phyloP scores from a whole-genome alignment of 2,329 filamentous ascomycete genomes.

The Curvularia verruculosa region DNA sequence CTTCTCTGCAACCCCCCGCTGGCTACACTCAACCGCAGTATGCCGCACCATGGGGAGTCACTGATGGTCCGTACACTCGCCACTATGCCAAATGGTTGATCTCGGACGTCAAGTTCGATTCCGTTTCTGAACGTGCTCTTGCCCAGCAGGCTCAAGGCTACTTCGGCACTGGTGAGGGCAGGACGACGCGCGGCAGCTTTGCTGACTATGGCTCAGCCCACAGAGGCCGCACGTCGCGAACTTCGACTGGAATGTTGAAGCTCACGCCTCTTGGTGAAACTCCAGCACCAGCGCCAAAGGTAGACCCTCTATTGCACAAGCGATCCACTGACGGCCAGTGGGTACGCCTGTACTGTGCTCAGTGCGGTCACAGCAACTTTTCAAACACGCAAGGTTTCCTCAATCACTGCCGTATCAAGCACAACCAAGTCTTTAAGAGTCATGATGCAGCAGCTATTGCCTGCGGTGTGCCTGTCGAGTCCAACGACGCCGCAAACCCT shows the following conservation, averaged over 20 bases:
- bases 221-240: conserved; percentile 64
- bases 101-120: conserved; percentile 83
- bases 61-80: conserved; percentile 88
- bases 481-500: conserved; percentile 59
- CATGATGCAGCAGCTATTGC: conserved; percentile 92
- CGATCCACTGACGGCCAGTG: conserved; percentile 80
- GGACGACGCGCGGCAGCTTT: conserved; percentile 78
- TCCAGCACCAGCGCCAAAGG: conserved; percentile 63
- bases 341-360: conserved; percentile 86
- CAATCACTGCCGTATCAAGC: conserved; percentile 96
- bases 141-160: conserved; percentile 46
- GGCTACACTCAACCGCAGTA: conserved; percentile 73
- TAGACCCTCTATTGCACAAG: conserved; percentile 82
- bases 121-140: conserved; percentile 48
- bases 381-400: conserved; percentile 98
- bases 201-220: conserved; percentile 58
- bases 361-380: conserved; percentile 89
- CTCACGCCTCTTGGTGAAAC: conserved; percentile 51
- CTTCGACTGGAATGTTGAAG: conserved; percentile 59
- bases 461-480: conserved; percentile 82
- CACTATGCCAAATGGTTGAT: conserved; percentile 97
- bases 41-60: conserved; percentile 87
- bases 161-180: conserved; percentile 64
- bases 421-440: conserved; percentile 91
- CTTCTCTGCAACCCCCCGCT: conserved; percentile 66